These are phyloP conservation scores for Hysterium pulicare DNA, from an alignment of 2,329 filamentous ascomycete species.

Conservation along the genomic window DNA sequence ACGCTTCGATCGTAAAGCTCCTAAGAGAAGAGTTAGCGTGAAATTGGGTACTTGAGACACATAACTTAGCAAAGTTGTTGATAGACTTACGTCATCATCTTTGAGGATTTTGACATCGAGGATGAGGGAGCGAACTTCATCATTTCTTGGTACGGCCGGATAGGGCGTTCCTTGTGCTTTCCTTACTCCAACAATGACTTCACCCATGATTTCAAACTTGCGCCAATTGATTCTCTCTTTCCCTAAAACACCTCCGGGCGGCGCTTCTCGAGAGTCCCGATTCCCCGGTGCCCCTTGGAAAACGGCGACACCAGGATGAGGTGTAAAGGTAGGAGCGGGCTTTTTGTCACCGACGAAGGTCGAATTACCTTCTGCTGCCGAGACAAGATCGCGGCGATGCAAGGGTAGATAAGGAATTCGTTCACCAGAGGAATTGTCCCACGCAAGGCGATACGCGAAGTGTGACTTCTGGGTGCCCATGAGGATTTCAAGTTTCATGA, in stretches of 20 bases:
- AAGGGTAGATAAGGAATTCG: slow-evolving; percentile 92
- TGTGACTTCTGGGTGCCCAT: slow-evolving; percentile 93
- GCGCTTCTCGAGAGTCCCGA: slow-evolving; percentile 41
- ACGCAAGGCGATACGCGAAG: slow-evolving; percentile 92
- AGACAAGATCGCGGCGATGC: slow-evolving; percentile 83
- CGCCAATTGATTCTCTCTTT: slow-evolving; percentile 86
- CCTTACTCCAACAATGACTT: slow-evolving; percentile 86
- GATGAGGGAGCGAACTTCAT: slow-evolving; percentile 70
- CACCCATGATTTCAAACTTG: slow-evolving; percentile 95
- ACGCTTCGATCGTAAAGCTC: slow-evolving; percentile 59
- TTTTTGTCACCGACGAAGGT: slow-evolving; percentile 69
- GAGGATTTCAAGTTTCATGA: slow-evolving; percentile 81
- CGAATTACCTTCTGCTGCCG: slow-evolving; percentile 85
- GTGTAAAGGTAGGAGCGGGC: slow-evolving; percentile 22
- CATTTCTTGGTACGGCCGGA: slow-evolving; percentile 64
- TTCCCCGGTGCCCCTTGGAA: slow-evolving; percentile 27
- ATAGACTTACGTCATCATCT: slow-evolving; percentile 75
- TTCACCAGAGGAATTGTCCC: slow-evolving; percentile 89
- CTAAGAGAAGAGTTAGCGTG: too few species aligned
- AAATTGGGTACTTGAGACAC: neutral
- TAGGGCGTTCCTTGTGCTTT: slow-evolving; percentile 86
- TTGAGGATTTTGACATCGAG: slow-evolving; percentile 76
- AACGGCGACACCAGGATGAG: slow-evolving; percentile 34
- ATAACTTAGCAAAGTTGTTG: neutral
- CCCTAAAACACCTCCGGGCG: slow-evolving; percentile 32